These are phyloP conservation scores for Collybia mongolica DNA, from an alignment of 768 basidiomycete genomes.

Conservation along the genomic window DNA sequence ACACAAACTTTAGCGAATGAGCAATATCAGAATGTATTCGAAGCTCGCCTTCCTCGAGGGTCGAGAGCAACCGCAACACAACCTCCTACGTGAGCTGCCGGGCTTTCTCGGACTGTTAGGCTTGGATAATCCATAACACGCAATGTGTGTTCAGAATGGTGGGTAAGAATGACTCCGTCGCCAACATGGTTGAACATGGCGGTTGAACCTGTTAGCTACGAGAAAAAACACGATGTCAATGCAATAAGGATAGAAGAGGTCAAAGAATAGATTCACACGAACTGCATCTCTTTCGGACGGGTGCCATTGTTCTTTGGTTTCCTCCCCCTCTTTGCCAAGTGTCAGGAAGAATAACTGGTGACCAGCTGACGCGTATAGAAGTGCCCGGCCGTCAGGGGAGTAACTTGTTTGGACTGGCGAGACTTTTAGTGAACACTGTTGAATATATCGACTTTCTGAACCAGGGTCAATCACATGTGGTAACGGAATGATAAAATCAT, in stretches of 20 bases:
- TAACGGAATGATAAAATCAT: neutral
- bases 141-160: slow-evolving; percentile 61
- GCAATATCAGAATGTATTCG: neutral
- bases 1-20: slow-evolving; percentile 1
- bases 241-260: neutral
- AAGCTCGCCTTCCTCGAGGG: slow-evolving; percentile 66
- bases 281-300: slow-evolving; percentile 51
- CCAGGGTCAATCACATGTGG: neutral
- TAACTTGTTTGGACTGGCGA: slow-evolving; percentile 68
- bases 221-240: slow-evolving; percentile 1
- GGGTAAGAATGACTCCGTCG: slow-evolving; percentile 67
- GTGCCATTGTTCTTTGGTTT: slow-evolving; percentile 46
- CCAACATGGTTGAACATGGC: slow-evolving; percentile 77
- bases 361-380: slow-evolving; percentile 61
- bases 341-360: slow-evolving; percentile 64
- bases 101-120: slow-evolving; percentile 54
- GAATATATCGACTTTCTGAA: slow-evolving; percentile 67
- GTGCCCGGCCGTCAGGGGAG: slow-evolving; percentile 66
- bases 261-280: slow-evolving; percentile 9
- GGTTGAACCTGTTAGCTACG: slow-evolving; percentile 55
- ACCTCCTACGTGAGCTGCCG: slow-evolving; percentile 79
- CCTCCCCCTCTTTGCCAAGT: slow-evolving; percentile 50
- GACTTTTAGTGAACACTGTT: slow-evolving; percentile 56
- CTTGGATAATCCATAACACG: slow-evolving; percentile 72
- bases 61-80: slow-evolving; percentile 75